A percentile compares a stretch with the other conserved stretches of the same genome.
Evolutionary conservation across 1,139 yeast species (phyloP).

Genomic region (Nakaseomyces glabratus): DNA sequence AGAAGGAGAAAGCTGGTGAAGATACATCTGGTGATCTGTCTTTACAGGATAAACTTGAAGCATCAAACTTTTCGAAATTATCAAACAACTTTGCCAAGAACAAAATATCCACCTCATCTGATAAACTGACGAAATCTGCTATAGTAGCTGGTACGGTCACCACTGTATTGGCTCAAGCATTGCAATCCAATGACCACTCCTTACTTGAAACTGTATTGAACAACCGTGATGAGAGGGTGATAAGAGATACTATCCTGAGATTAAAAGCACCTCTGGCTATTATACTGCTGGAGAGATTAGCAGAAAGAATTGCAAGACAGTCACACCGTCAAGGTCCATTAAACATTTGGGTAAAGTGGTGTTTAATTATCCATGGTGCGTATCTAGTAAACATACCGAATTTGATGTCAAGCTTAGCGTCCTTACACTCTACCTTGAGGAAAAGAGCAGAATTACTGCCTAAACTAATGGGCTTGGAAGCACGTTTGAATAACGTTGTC

Average conservation of each 20-base stretch:
- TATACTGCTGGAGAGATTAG: constrained; percentile 64
- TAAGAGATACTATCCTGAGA: constrained; percentile 62
- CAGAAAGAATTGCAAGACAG: constrained; percentile 70
- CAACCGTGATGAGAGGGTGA: constrained; percentile 63
- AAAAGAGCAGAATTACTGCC: constrained; percentile 72
- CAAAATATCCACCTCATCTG: constrained; percentile 21
- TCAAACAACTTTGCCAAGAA: constrained; percentile 14
- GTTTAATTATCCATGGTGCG: constrained; percentile 85
- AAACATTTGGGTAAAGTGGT: constrained; percentile 89
- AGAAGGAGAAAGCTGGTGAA: constrained; percentile 25
- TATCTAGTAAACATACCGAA: constrained; percentile 60
- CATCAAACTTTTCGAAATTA: constrained; percentile 13
- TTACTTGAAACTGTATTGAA: constrained; percentile 71
- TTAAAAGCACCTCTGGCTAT: constrained; percentile 70
- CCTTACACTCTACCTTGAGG: constrained; percentile 67
- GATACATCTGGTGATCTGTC: constrained; percentile 37
- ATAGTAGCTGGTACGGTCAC: constrained; percentile 47
- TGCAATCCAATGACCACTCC: constrained; percentile 62
- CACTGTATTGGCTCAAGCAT: constrained; percentile 58
- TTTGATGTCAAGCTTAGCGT: constrained; percentile 56
- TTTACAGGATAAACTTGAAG: constrained; percentile 48
- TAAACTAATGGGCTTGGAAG: constrained; percentile 71
- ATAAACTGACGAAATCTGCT: constrained; percentile 3
- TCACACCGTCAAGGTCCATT: constrained; percentile 59
- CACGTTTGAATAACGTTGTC: constrained; percentile 45